Evolutionary conservation across 768 basidiomycete species (phyloP), one percentile per base, ranked within the genome.

Genomic region (Omphalotus guepiniiformis): DNA sequence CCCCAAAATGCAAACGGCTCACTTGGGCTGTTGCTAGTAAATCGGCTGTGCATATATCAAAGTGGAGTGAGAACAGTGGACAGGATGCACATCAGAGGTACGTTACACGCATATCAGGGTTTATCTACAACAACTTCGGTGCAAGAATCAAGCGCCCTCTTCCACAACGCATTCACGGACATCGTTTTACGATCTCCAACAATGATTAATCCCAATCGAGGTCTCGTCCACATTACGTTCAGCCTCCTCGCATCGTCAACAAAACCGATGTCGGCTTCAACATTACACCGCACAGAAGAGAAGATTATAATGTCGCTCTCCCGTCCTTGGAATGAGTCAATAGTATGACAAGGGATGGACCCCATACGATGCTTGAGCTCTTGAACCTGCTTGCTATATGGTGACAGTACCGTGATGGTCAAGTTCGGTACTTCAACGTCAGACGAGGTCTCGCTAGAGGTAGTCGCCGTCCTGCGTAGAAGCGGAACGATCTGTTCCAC

Each of bases 181-280:
- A 84, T 64, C 7, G 82, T 84, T 1, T 55, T 59, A 23, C 64
- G 63, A 58, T 83, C 74, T 0, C 83, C 83, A n/a, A 85, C 66
- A 25, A 86, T 65, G 43, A 86, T 72, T 53, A 85, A 58, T 0
- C 72, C 83, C 27, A 78, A 55, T 52, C 70, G 67, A 1, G 83
- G 79, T 1, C 84, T 64, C 12, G 84, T 86, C 83, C 82, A 85
- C 69, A 82, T 82, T 6, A 86, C 83, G 55, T 86, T 83, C 55
- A 82, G 58, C 52, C 82, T 56, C 47, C 82, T 65, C 39, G 66
- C 71, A 59, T 83, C 82, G 21, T 80, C 79, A 27, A 85, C 63
- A 52, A 85, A 87, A 4, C 83, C 83, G 38, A 85, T 78, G 39
- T 85, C 83, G 1, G 70, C 67, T 32, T 74, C 68, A 15, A 55